Base-by-base conservation (phyloP, 2,329 filamentous ascomycete genomes). In the Aspergillus sp. region DNA sequence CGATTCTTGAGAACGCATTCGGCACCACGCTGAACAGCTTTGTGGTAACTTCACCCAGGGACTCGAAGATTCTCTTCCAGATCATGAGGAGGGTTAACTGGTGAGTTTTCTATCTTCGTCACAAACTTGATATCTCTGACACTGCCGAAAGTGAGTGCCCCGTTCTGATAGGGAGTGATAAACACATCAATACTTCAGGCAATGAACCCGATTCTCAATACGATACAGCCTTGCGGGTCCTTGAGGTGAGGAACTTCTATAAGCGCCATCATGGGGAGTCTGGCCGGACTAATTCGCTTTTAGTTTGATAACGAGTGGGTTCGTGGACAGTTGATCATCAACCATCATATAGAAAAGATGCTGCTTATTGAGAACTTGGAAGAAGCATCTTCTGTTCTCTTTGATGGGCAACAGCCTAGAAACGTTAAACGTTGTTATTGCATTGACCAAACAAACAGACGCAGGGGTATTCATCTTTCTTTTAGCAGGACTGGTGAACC, bases 281-380 rank as follows among this genome's bases (percentile, higher is more conserved):
- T 13, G 47, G 66, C 50, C 60, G 59, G 17, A 52, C 68, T 74
- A 60, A 74, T 57, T 6, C 4, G 28, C 21, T 12, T 30, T 54
- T 62, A 92, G 75, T 90, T 98, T 63, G 91, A 95, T 62, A 87
- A 94, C 66, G 85, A 90, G 19, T 78, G 90, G 47, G 89, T 97
- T 19, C 88, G 88, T 53, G 90, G 92, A 62, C 89, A 92, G 61
- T 80, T 98, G 50, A 89, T 99, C 69, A 95, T 98, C 72, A 89
- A 88, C 63, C 85, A 92, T 67, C 78, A 80, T 6, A 91, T 97
- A 55, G 95, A 99, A 63, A 93, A 97, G 74, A 87, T 89, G 7
- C 85, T 97, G 5, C 81, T 99, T 0, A 87, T 97, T 57, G 81
- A 87, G 58, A 81, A 89, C 30, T 82, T 90, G 28, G 75, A 82